Evolutionary conservation across 2,329 filamentous ascomycete species (phyloP).

Genomic region (Penicillium oxalicum): DNA sequence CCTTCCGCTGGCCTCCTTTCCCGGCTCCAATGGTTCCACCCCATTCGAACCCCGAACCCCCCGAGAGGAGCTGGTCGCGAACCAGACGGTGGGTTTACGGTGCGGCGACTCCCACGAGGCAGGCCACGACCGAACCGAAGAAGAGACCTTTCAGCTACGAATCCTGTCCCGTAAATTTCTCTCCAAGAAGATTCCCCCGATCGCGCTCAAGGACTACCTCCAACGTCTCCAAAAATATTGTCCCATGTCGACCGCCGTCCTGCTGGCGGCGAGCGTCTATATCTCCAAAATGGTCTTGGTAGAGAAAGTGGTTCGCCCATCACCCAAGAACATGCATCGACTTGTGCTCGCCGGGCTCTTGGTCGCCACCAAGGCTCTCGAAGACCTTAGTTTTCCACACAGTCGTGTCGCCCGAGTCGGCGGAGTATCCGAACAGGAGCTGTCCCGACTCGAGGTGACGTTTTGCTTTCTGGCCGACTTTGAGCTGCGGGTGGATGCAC

Average conservation of each 20-base stretch:
- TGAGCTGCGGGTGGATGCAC: conserved; percentile 61
- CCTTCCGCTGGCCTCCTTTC: conserved; percentile 5
- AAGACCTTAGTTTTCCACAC: conserved; percentile 85
- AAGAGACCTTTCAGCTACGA: conserved; percentile 70
- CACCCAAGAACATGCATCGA: conserved; percentile 77
- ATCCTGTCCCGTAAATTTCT: conserved; percentile 91
- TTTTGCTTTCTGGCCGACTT: conserved; percentile 85
- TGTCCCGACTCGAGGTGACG: conserved; percentile 80
- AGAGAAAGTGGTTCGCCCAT: conserved; percentile 73
- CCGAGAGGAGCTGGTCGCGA: conserved; percentile 17
- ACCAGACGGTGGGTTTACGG: conserved; percentile 30
- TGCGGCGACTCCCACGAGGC: conserved; percentile 35
- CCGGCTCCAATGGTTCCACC: conserved; percentile 45
- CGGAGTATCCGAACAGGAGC: conserved; percentile 73
- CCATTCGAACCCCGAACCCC: conserved; percentile 23
- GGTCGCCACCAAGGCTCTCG: conserved; percentile 90
- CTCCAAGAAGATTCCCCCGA: conserved; percentile 77
- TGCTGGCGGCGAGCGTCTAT: conserved; percentile 81
- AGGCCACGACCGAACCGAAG: conserved; percentile 64
- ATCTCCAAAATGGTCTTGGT: conserved; percentile 75
- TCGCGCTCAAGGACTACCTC: conserved; percentile 78
- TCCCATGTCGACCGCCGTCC: conserved; percentile 88
- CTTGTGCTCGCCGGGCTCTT: conserved; percentile 76
- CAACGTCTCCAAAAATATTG: conserved; percentile 83
- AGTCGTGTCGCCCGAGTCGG: conserved; percentile 78